These are phyloP conservation scores for Neurospora sp. DNA, from an alignment of 495 filamentous ascomycete species.

Conservation along the genomic window DNA sequence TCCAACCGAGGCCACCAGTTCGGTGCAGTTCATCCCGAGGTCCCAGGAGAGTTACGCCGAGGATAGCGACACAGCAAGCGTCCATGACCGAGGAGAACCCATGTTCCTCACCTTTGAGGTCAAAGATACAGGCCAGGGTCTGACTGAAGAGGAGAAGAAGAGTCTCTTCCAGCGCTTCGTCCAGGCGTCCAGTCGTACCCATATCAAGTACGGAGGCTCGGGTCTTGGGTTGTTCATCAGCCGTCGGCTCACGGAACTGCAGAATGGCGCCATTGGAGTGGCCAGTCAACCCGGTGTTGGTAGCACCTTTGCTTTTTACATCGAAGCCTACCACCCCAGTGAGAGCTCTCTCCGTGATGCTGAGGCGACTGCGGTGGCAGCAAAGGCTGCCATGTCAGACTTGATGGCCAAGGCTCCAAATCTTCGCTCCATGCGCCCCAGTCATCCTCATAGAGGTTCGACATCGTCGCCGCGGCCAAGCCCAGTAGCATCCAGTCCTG, in stretches of 20 bases:
- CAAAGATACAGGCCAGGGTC: slow-evolving; percentile 62
- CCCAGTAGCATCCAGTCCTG: slow-evolving; percentile 2
- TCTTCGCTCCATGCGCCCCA: not conserved
- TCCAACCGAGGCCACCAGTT: slow-evolving; percentile 21
- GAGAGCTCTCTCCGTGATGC: slow-evolving; percentile 20
- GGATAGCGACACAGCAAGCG: slow-evolving; percentile 5
- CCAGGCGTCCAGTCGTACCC: slow-evolving; percentile 62
- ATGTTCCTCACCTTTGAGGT: slow-evolving; percentile 60
- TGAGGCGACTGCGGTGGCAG: slow-evolving; percentile 9
- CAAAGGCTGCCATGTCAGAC: slow-evolving; percentile 9
- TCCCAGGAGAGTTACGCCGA: slow-evolving; percentile 10
- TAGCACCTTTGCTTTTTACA: slow-evolving; percentile 72
- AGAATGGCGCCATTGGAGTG: slow-evolving; percentile 69
- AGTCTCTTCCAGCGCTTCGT: slow-evolving; percentile 66
- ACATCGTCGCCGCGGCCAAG: slow-evolving; percentile 4
- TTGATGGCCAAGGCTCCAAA: slow-evolving; percentile 2
- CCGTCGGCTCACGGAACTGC: slow-evolving; percentile 59
- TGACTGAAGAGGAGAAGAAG: slow-evolving; percentile 56
- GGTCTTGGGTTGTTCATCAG: slow-evolving; percentile 73
- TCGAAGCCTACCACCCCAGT: slow-evolving; percentile 45
- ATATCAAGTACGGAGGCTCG: slow-evolving; percentile 65
- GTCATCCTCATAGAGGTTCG: not conserved
- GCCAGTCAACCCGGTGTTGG: slow-evolving; percentile 54
- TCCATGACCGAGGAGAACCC: slow-evolving; percentile 15
- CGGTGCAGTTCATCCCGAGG: slow-evolving; percentile 26